Evolutionary conservation across 768 basidiomycete species (phyloP), one percentile per base, ranked within the genome.

Genomic region (Coprinopsis marcescibilis): DNA sequence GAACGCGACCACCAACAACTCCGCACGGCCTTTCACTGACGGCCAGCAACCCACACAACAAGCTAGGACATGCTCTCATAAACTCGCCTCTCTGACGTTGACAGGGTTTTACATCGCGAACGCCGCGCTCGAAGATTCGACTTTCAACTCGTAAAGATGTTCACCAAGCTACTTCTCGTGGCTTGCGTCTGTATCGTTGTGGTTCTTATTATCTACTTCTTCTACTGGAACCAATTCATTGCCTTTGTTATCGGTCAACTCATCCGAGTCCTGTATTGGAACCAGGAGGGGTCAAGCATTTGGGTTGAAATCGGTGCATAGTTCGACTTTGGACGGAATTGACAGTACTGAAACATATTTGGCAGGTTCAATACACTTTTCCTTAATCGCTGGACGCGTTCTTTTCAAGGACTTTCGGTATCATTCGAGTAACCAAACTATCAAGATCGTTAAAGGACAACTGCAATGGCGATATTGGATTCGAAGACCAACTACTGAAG

Each of bases 401-500:
- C 75, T 94, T 17, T 72, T 97, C 56, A 91, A 89, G 67, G 89
- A 97, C 60, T 61, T 96, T 25, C 71, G 77, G 14, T 97, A 97
- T 62, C 81, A 95, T 63, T 94, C 92, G 1, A 86, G 89, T 60
- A 97, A 95, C 64, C 87, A 96, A 62, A 89, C 87, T 15, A 72
- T 94, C 35, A 81, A 81, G 51, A 75, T 92, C 42, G 78, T 90
- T 38, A 89, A 90, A 64, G 88, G 83, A 1, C 81, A 90, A 58
- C 63, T 97, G 39, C 85, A 85, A 54, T 98, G 94, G 92, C 76
- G 90, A 52, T 97, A 95, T 62, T 98, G 95, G 95, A 74, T 90
- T 39, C 81, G 91, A 47, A 69, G 75, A 32, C 85, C 92, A 2
- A 78, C 85, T 7, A 75, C 79, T n/a, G 85, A 84, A 53, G 78